phyloP scores from a whole-genome alignment of 1,284 basidiomycete genomes.

The Ustilago loliicola region DNA sequence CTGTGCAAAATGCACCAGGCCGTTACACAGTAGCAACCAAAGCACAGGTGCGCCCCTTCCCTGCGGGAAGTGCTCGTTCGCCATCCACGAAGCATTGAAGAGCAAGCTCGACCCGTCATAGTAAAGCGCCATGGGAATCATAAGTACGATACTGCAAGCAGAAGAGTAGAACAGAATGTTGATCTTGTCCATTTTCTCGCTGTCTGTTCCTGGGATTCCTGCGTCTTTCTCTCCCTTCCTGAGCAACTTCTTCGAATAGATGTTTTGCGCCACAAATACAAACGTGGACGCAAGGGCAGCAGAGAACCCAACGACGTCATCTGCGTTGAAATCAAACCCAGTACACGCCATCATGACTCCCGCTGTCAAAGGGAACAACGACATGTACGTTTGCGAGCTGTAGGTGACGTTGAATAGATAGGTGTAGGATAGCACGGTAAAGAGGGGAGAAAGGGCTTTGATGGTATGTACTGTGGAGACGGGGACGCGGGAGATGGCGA shows the following conservation, averaged over 20 bases:
- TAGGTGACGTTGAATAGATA: slow-evolving; percentile 93
- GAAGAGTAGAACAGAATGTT: slow-evolving; percentile 96
- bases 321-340: slow-evolving; percentile 86
- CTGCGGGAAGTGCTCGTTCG: slow-evolving; percentile 6
- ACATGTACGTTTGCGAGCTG: slow-evolving; percentile 88
- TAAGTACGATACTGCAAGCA: slow-evolving; percentile 84
- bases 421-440: slow-evolving; percentile 95
- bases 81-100: slow-evolving; percentile 19
- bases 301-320: slow-evolving; percentile 55
- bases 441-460: slow-evolving; percentile 93
- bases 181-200: slow-evolving; percentile 88
- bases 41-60: slow-evolving; percentile 74
- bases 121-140: slow-evolving; percentile 66
- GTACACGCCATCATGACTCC: slow-evolving; percentile 98
- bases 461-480: slow-evolving; percentile 93
- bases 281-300: slow-evolving; percentile 52
- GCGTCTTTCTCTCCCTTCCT: slow-evolving; percentile 49
- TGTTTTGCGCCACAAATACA: slow-evolving; percentile 97
- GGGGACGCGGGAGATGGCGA: slow-evolving; percentile 94
- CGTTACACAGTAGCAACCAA: slow-evolving; percentile 82
- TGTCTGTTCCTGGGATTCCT: slow-evolving; percentile 18
- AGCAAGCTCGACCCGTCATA: slow-evolving; percentile 51
- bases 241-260: slow-evolving; percentile 99
- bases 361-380: slow-evolving; percentile 91
- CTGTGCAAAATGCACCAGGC: slow-evolving; percentile 94